Evolutionary conservation across 805 yeast genomes (phyloP), one percentile per base, ranked within the genome.

Genomic region (Yarrowia alimentaria): DNA sequence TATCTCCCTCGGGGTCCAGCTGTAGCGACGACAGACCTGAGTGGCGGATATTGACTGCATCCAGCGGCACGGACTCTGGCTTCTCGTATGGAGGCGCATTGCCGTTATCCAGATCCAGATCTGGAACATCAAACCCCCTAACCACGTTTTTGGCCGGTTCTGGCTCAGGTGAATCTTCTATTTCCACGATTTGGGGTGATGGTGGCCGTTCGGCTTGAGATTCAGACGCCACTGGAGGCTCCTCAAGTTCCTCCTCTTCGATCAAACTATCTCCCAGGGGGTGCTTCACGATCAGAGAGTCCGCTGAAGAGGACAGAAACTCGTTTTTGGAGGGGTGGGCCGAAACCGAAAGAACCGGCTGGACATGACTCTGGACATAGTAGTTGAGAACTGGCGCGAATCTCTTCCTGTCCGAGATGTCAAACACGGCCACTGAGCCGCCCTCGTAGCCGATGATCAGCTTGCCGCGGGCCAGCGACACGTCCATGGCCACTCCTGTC

Each of bases 401-500:
- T 53, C n/a, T 24, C 20, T 13, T 18, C 13, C 38, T 8, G n/a
- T 28, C 40, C 1, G 26, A 6, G 13, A 75, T 22, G 10, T 56
- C 45, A 21, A 60, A 67, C 1, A 65, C 58, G 0, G 67, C 65
- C 6, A 79, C 71, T 57, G 77, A 80, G 0, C 95, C 95, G 13
- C 85, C 80, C 61, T 86, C 95, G 60, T 76, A 86, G 1, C 94
- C 95, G 5, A 82, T 68, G 13, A 64, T 52, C 8, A 62, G 55
- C 2, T 60, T 57, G 4, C 48, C 25, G 9, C 58, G 58, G 1
- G 74, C 58, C 64, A 78, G 74, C 1, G 60, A 54, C 3, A 83
- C 57, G 37, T 71, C 74, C 88, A 87, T 84, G 11, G 83, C 75
- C 31, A 85, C 82, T 1, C 94, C 94, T 25, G 77, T 71, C 12